These are phyloP conservation scores for Penicillium manginii DNA, from an alignment of 495 filamentous ascomycete genomes.

Conservation along the genomic window DNA sequence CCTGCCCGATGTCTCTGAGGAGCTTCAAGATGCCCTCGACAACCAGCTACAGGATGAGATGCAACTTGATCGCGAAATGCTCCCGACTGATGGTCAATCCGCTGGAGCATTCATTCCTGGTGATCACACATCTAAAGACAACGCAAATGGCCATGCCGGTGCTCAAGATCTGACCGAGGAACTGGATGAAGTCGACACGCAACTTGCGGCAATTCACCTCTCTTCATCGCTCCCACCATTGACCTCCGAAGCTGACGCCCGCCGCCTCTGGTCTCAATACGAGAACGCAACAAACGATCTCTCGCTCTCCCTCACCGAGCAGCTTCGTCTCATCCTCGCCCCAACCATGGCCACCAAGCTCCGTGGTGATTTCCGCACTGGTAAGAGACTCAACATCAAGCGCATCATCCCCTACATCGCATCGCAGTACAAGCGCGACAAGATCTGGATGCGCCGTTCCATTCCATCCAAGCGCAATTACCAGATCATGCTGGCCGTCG, in stretches of 20 bases:
- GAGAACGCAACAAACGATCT: constrained; percentile 81
- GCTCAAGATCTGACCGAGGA: constrained; percentile 61
- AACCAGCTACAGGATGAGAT: constrained; percentile 53
- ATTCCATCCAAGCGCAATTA: constrained; percentile 91
- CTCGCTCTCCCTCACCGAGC: constrained; percentile 85
- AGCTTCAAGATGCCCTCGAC: constrained; percentile 54
- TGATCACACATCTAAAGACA: constrained; percentile 37
- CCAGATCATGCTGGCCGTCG: constrained; percentile 95
- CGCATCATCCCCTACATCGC: constrained; percentile 99
- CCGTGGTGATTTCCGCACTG: constrained; percentile 94
- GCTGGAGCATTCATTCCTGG: constrained; percentile 48
- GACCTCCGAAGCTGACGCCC: constrained; percentile 62
- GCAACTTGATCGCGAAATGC: constrained; percentile 45
- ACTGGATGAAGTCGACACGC: constrained; percentile 70
- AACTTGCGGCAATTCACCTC: constrained; percentile 74
- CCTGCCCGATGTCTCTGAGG: constrained; percentile 62
- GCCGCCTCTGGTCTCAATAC: constrained; percentile 82
- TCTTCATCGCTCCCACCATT: constrained; percentile 45
- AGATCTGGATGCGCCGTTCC: constrained; percentile 97
- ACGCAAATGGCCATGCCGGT: constrained; percentile 30
- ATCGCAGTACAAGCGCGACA: constrained; percentile 95
- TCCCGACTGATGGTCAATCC: constrained; percentile 45
- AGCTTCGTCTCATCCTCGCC: constrained; percentile 91
- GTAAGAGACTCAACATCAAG: constrained; percentile 98
- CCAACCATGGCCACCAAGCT: constrained; percentile 95